Base-by-base conservation (phyloP, 148 eudicot genomes). In the Selenicereus undatus region DNA sequence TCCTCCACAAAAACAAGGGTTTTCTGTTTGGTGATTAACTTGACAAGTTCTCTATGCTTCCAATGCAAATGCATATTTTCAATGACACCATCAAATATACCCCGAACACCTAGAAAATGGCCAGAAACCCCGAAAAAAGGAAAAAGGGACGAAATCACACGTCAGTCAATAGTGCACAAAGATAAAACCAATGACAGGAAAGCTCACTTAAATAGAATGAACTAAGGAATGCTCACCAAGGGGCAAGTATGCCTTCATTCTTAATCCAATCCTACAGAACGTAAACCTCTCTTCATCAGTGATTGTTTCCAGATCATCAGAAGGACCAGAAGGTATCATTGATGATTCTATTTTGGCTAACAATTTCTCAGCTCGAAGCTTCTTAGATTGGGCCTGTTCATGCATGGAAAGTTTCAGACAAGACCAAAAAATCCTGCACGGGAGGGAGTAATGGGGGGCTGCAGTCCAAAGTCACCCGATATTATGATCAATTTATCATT, bases 51-150 rank as follows among this genome's bases (percentile, higher is more conserved):
- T 88, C 99, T 93, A 84, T 96, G 95, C 83, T 96, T 96, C 99
- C 99, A 96, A 58, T 96, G 99, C 88, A 96, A 87, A 87, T 96
- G 99, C 99, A 96, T 96, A 89, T 96, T 96, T 85, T 96, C 98
- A 81, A 96, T 93, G 76, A 96, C 99, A 76, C 99, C 99, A 87
- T 92, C 98, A 82, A 96, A 96, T 72, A 96, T 94, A 76, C 99
- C 99, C 83, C 99, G 99, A 70, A 96, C 84, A 71, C 99, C 99
- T 96, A 89, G 78, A 77, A 84, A 73, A 78, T 70, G 27, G 80
- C 82, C 58, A 84, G 21, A 36, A 36, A 2, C 39, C 39, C 39
- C 39, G 3, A 2, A 36, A 36, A 2, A 36, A 36, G 4, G 74
- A 27, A 66, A 78, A 39, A 45, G 21, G 9, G 72, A 27, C 21